phyloP scores from a whole-genome alignment of 345 rosid species.

The Eutrema japonicum region DNA sequence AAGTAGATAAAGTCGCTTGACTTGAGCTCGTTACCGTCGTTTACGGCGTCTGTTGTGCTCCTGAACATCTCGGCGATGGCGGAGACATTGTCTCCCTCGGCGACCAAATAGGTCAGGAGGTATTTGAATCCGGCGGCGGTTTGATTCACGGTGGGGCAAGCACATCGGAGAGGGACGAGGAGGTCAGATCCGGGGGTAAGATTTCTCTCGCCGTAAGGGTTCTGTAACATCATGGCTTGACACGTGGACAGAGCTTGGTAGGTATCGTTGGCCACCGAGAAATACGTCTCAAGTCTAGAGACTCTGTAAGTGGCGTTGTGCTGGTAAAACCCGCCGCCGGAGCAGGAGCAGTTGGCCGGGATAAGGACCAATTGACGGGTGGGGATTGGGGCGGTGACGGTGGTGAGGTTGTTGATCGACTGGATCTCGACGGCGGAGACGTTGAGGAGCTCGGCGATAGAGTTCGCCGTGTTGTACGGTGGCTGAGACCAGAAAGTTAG shows the following conservation, averaged over 20 bases:
- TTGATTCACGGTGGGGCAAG: slow-evolving; percentile 75
- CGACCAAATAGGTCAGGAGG: slow-evolving; percentile 60
- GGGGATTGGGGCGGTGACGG: slow-evolving; percentile 44
- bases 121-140: slow-evolving; percentile 54
- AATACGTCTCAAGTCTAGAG: slow-evolving; percentile 53
- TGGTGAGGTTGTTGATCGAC: slow-evolving; percentile 61
- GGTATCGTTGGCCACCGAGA: slow-evolving; percentile 67
- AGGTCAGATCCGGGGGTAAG: slow-evolving; percentile 43
- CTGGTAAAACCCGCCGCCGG: slow-evolving; percentile 58
- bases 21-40: slow-evolving; percentile 58
- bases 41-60: slow-evolving; percentile 44
- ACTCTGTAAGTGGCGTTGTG: slow-evolving; percentile 63
- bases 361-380: slow-evolving; percentile 47
- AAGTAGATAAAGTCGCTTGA: slow-evolving; percentile 43
- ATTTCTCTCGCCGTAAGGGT: slow-evolving; percentile 40
- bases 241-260: slow-evolving; percentile 92
- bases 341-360: slow-evolving; percentile 75
- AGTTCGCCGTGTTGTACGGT: slow-evolving; percentile 49
- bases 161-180: slow-evolving; percentile 74
- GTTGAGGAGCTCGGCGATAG: slow-evolving; percentile 52
- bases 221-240: slow-evolving; percentile 78
- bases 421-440: slow-evolving; percentile 49
- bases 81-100: slow-evolving; percentile 51
- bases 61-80: slow-evolving; percentile 55
- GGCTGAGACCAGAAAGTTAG: slow-evolving; percentile 72